A percentile compares a stretch with the other conserved stretches of the same genome.
phyloP scores from a whole-genome alignment of 2,329 filamentous ascomycete genomes.

The Sclerotinia borealis region DNA sequence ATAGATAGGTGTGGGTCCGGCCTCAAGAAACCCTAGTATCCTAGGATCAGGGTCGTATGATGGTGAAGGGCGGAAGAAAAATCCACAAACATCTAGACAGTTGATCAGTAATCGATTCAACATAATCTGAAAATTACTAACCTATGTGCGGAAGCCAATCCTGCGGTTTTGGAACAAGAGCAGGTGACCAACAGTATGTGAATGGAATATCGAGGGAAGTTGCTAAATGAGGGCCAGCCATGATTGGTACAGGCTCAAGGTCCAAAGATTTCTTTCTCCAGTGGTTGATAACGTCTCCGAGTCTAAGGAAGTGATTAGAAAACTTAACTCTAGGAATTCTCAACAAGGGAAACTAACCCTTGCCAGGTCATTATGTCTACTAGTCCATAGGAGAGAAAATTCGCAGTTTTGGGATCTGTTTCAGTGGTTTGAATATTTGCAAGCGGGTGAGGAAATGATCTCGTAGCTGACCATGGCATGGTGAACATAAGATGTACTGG shows the following conservation, averaged over 20 bases:
- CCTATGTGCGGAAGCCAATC: conserved; percentile 46
- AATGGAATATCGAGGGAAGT: conserved; percentile 68
- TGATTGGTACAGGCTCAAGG: conserved; percentile 65
- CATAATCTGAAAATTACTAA: not conserved
- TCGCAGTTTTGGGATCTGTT: conserved; percentile 63
- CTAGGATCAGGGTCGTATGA: conserved; percentile 41
- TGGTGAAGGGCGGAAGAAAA: conserved; percentile 66
- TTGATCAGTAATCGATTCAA: not conserved
- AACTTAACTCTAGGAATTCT: not conserved
- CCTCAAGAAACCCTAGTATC: conserved; percentile 44
- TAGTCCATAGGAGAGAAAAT: conserved; percentile 71
- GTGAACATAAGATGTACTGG: conserved; percentile 6
- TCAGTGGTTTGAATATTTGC: conserved; percentile 62
- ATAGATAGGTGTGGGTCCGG: conserved; percentile 57
- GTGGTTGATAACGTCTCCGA: conserved; percentile 70
- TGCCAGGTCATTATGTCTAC: conserved; percentile 87
- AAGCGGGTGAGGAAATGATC: conserved; percentile 68
- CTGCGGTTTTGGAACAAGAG: not conserved
- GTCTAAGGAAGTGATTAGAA: conserved; percentile 18
- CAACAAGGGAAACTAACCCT: conserved; percentile 33
- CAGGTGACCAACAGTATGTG: conserved; percentile 60
- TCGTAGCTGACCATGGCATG: conserved; percentile 69
- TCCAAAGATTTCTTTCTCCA: conserved; percentile 63
- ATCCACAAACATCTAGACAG: conserved; percentile 58
- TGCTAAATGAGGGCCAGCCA: conserved; percentile 69